Percentiles rank a stretch among this genome's conserved stretches.
These are phyloP conservation scores for Guadua angustifolia DNA, from an alignment of 176 grass and related monocot genomes.

Conservation along the genomic window DNA sequence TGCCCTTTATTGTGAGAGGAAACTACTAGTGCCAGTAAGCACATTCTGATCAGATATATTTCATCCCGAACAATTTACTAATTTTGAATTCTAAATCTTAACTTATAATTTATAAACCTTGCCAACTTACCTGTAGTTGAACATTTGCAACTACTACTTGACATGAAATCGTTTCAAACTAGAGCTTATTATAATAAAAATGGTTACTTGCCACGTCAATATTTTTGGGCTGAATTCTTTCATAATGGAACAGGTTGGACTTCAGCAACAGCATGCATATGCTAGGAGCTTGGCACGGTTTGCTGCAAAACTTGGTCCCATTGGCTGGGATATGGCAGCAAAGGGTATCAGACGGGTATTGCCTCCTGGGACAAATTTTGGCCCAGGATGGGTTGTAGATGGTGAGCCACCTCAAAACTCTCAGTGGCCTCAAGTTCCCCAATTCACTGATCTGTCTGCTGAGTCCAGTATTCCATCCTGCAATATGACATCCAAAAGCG, in stretches of 20 bases:
- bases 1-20: slow-evolving; percentile 55
- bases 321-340: slow-evolving; percentile 68
- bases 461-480: slow-evolving; percentile 41
- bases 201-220: background rate
- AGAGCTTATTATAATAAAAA: background rate
- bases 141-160: slow-evolving; percentile 3
- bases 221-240: slow-evolving; percentile 11
- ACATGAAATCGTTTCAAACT: slow-evolving; percentile 16
- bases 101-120: slow-evolving; percentile 11
- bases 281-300: slow-evolving; percentile 72
- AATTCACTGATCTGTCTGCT: background rate
- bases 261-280: slow-evolving; percentile 61
- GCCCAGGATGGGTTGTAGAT: slow-evolving; percentile 72
- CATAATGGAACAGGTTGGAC: slow-evolving; percentile 55
- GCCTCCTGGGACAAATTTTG: slow-evolving; percentile 65
- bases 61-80: background rate
- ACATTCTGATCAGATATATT: slow-evolving; percentile 20
- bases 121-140: slow-evolving; percentile 16
- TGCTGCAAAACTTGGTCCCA: slow-evolving; percentile 53
- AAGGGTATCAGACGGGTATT: slow-evolving; percentile 54
- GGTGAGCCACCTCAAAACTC: slow-evolving; percentile 59
- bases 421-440: slow-evolving; percentile 16
- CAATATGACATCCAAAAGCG: slow-evolving; percentile 32
- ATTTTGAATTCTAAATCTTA: slow-evolving; percentile 26
- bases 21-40: slow-evolving; percentile 74